Evolutionary conservation across 2,329 filamentous ascomycete genomes (phyloP), one percentile per base, ranked within the genome.

Genomic region (Bimuria novae-zelandiae): DNA sequence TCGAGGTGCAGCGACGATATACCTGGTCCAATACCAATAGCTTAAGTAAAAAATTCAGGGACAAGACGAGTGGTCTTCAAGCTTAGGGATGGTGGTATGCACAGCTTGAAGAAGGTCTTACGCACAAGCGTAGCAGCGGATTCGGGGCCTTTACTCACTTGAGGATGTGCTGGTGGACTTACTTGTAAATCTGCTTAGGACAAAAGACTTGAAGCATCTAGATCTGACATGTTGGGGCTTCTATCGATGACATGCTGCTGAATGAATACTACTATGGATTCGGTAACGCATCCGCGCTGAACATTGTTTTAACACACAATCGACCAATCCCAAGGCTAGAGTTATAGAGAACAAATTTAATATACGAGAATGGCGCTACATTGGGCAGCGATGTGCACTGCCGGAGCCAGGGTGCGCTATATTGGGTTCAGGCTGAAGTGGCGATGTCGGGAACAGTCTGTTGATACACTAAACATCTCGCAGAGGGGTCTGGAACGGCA

Each of bases 231-330:
- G n/a, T n/a, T n/a, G n/a, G n/a, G n/a, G n/a, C n/a, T n/a, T n/a
- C n/a, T n/a, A n/a, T n/a, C n/a, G n/a, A n/a, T n/a, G n/a, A n/a
- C n/a, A n/a, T n/a, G n/a, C n/a, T n/a, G 16, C n/a, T 47, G 44
- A 21, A 39, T 22, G 41, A 17, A 19, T 32, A 10, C 25, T 25
- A 7, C 19, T n/a, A 17, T 48, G 21, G 22, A 52, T 48, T 14
- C 43, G 30, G 50, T 42, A 52, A 52, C 21, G 50, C 50, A 43
- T 52, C 50, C 50, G 50, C 43, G 5, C n/a, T 16, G 37, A 22
- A 43, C 27, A 35, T 12, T 12, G 19, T 21, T 29, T 11, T 16
- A 22, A 17, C 23, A 11, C 27, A 33, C 6, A 16, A 8, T 12
- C 12, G 30, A 14, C 49, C 41, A 50, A 47, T 48, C 22, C 39